Evolutionary conservation across 202 grass and related monocot species (phyloP).

Genomic region (Carex arenaria): DNA sequence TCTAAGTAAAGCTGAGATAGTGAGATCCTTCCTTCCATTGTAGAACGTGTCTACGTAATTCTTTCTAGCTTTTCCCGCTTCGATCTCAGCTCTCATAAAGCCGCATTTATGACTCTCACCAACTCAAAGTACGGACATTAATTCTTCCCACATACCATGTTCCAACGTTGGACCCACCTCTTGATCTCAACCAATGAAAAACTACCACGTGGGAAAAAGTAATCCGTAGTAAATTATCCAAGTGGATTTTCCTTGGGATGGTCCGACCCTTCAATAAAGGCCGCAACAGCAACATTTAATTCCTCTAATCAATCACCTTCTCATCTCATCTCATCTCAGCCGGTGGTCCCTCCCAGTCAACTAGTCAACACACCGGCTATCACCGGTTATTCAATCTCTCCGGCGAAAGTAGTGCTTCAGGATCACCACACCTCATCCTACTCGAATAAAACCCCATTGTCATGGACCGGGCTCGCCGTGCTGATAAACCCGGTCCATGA

Average conservation of each 20-base stretch:
- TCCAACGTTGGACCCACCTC: not conserved
- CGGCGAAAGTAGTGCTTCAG: slow-evolving; percentile 88
- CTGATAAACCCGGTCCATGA: slow-evolving; percentile 43
- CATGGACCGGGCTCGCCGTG: slow-evolving; percentile 34
- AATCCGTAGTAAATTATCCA: not conserved
- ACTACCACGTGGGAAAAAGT: not conserved
- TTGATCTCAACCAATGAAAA: not conserved
- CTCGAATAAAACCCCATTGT: slow-evolving; percentile 43
- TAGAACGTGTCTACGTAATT: not conserved
- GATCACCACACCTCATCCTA: slow-evolving; percentile 76
- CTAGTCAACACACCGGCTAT: not conserved
- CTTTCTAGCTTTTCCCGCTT: not conserved
- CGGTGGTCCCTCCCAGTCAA: slow-evolving; percentile 9
- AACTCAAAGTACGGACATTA: not conserved
- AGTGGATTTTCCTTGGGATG: not conserved
- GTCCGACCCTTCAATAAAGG: slow-evolving; percentile 2
- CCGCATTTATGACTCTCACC: slow-evolving; percentile 10
- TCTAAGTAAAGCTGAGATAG: not conserved
- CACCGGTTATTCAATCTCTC: slow-evolving; percentile 56
- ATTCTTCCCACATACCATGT: not conserved
- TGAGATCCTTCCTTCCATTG: not conserved
- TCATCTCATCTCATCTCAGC: slow-evolving; percentile 1
- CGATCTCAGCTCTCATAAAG: not conserved
- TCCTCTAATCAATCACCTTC: slow-evolving; percentile 11
- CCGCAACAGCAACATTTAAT: slow-evolving; percentile 21